A percentile compares a stretch with the other conserved stretches of the same genome.
These are phyloP conservation scores for Stemphylium lycopersici DNA, from an alignment of 2,329 filamentous ascomycete genomes.

Conservation along the genomic window DNA sequence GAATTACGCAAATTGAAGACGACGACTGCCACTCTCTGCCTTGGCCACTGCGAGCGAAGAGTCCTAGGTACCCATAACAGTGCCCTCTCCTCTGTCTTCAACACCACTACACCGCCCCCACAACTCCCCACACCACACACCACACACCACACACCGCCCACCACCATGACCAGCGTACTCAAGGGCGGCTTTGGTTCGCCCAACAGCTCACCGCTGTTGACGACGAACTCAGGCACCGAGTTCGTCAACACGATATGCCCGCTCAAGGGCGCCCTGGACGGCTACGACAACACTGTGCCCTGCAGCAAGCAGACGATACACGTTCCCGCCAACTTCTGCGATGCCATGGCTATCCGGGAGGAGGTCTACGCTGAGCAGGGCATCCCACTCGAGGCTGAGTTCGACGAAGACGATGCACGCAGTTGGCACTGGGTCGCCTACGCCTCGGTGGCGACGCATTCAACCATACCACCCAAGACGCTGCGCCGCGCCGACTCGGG, in stretches of 20 bases:
- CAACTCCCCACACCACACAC: background rate
- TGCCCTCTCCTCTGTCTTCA: background rate
- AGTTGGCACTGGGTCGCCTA: constrained; percentile 92
- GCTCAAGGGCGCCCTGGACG: constrained; percentile 41
- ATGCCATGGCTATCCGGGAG: constrained; percentile 64
- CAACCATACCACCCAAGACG: constrained; percentile 38
- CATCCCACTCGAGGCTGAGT: constrained; percentile 69
- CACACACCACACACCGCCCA: background rate
- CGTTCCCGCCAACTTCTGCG: constrained; percentile 55
- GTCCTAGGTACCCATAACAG: background rate
- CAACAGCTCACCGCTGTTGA: constrained; percentile 19
- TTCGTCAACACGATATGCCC: constrained; percentile 49
- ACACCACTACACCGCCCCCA: background rate
- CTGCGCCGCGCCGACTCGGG: constrained; percentile 52
- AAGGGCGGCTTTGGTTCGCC: constrained; percentile 30
- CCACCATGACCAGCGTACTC: constrained; percentile 25
- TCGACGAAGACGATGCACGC: constrained; percentile 79
- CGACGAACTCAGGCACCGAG: constrained; percentile 42
- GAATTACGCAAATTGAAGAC: constrained; percentile 5
- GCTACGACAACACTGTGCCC: constrained; percentile 46
- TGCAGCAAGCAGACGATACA: constrained; percentile 40
- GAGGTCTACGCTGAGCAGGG: constrained; percentile 65
- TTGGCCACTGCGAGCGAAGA: background rate
- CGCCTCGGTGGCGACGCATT: constrained; percentile 61
- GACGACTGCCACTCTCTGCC: constrained; percentile 8